Conservation (phyloP, 139 green algal species). For the Spirogloea muscicola region DNA sequence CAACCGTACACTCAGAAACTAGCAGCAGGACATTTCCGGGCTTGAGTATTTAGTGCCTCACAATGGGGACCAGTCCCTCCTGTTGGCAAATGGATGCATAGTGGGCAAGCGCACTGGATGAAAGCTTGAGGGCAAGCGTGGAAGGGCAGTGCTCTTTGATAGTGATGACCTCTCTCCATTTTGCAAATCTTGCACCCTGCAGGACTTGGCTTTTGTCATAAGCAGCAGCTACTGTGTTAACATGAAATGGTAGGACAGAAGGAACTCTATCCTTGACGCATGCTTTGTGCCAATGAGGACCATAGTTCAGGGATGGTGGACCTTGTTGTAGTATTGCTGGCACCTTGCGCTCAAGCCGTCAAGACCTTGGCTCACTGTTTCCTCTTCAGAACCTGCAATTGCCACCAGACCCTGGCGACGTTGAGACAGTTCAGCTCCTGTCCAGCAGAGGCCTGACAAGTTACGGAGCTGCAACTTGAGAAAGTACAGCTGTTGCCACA, state of each 20-base stretch:
- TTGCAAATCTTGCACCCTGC: conserved; percentile 83
- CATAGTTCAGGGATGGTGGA: neutral
- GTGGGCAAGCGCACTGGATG: conserved; percentile 76
- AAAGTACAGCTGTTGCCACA: no score
- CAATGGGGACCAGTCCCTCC: conserved; percentile 80
- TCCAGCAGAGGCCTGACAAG: no score
- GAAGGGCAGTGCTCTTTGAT: conserved; percentile 62
- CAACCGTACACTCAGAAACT: no score
- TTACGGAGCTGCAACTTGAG: no score
- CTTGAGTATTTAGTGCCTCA: no score
- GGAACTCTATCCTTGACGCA: neutral
- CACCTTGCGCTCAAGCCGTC: conserved; percentile 65
- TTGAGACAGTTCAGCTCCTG: no score
- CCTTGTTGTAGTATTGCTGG: conserved; percentile 64
- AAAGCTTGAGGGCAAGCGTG: conserved; percentile 60
- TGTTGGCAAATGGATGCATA: conserved; percentile 83
- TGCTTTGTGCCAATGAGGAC: neutral
- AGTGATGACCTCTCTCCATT: conserved; percentile 84
- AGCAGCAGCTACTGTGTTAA: no score
- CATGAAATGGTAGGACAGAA: neutral
- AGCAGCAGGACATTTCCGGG: no score
- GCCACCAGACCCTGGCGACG: conserved; percentile 74
- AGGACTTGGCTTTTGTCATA: no score
- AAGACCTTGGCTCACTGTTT: conserved; percentile 80
- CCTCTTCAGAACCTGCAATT: conserved; percentile 59